These are phyloP conservation scores for Ceratocystis harringtonii DNA, from an alignment of 2,329 filamentous ascomycete species.

Conservation along the genomic window DNA sequence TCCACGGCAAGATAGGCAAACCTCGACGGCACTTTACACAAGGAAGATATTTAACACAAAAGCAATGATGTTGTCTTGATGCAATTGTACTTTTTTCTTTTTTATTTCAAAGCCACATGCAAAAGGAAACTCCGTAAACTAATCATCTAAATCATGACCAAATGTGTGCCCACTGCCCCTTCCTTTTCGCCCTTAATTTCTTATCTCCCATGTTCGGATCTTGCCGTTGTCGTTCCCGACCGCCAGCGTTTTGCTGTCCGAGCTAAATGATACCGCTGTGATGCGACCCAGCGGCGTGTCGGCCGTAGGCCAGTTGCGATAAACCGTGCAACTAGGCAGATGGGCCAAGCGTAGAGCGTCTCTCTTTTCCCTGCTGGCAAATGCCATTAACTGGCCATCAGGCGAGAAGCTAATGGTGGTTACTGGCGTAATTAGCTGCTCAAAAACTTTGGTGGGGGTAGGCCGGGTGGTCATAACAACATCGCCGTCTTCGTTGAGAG, in stretches of 20 bases:
- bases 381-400: constrained; percentile 77
- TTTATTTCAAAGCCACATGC: constrained; percentile 4
- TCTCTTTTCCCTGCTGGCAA: constrained; percentile 75
- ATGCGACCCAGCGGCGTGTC: constrained; percentile 79
- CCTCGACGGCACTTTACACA: neutral
- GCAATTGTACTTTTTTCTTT: constrained; percentile 5
- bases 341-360: constrained; percentile 81
- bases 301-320: constrained; percentile 90
- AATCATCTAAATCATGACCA: constrained; percentile 17
- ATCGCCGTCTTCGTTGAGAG: constrained; percentile 24
- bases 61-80: neutral
- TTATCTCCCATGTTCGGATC: constrained; percentile 81
- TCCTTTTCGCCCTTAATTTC: constrained; percentile 32
- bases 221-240: constrained; percentile 82
- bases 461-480: constrained; percentile 47
- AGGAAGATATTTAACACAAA: neutral
- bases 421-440: constrained; percentile 77
- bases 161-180: neutral
- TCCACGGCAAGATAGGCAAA: neutral
- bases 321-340: constrained; percentile 82
- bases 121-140: constrained; percentile 11
- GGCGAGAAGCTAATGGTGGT: constrained; percentile 68
- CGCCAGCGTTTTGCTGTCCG: constrained; percentile 54
- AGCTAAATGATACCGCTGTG: constrained; percentile 55
- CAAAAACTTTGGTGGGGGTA: constrained; percentile 56